Evolutionary conservation across 371 early-diverging fungal genomes (phyloP).

Genomic region (Sporodiniella umbellata): DNA sequence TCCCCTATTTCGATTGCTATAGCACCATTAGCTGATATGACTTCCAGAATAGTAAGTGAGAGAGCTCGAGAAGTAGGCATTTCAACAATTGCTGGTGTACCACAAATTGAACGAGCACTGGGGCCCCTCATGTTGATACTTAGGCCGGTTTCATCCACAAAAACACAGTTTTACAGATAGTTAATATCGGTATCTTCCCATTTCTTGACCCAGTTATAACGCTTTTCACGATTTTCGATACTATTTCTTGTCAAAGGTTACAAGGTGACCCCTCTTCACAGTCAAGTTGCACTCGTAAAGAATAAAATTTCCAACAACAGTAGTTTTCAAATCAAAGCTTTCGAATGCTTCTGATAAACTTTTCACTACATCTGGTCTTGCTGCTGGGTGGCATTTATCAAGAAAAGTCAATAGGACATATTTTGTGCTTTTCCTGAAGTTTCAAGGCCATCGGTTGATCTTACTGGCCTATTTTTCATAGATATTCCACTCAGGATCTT

Average conservation of each 20-base stretch:
- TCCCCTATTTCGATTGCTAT: slow-evolving; percentile 4
- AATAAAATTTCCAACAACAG: slow-evolving; percentile 12
- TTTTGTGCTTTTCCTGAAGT: slow-evolving; percentile 12
- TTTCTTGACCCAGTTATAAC: slow-evolving; percentile 8
- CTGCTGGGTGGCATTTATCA: slow-evolving; percentile 12
- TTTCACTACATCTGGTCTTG: slow-evolving; percentile 11
- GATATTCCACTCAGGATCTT: slow-evolving; percentile 7
- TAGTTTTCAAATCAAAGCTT: slow-evolving; percentile 12
- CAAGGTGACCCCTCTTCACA: slow-evolving; percentile 5
- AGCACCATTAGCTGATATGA: slow-evolving; percentile 7
- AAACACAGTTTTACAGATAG: slow-evolving; percentile 5
- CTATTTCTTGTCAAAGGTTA: slow-evolving; percentile 13
- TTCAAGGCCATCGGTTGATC: slow-evolving; percentile 5
- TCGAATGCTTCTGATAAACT: slow-evolving; percentile 10
- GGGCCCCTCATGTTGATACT: slow-evolving; percentile 9
- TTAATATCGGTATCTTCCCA: neutral
- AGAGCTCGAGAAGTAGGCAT: slow-evolving; percentile 8
- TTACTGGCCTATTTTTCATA: slow-evolving; percentile 8
- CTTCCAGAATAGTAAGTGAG: slow-evolving; percentile 10
- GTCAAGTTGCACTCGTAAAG: slow-evolving; percentile 17
- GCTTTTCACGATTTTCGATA: slow-evolving; percentile 8
- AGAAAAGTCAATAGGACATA: slow-evolving; percentile 2
- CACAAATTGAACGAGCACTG: slow-evolving; percentile 8
- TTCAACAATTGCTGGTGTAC: slow-evolving; percentile 14
- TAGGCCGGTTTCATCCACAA: slow-evolving; percentile 14